Evolutionary conservation across 768 basidiomycete species (phyloP).

Genomic region (Lactarius trivialis): DNA sequence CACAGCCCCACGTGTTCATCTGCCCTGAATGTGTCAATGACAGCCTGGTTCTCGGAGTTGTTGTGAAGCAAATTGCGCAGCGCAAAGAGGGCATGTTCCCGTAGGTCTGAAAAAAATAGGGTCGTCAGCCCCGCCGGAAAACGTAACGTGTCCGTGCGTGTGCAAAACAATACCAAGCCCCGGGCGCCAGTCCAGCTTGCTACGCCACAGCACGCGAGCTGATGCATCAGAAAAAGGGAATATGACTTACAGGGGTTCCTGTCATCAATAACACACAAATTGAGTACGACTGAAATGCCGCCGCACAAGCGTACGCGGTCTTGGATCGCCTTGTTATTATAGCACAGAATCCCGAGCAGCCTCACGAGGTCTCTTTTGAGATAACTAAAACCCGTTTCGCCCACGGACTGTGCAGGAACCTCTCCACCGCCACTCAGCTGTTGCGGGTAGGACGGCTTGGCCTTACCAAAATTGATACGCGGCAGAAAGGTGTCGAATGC

Average conservation of each 20-base stretch:
- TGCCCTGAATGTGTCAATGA: constrained; percentile 69
- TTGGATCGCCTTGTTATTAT: constrained; percentile 59
- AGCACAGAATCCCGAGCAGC: constrained; percentile 70
- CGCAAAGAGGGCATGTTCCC: constrained; percentile 87
- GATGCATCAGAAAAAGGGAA: background rate
- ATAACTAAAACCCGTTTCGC: constrained; percentile 64
- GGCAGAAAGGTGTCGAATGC: constrained; percentile 80
- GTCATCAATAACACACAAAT: constrained; percentile 85
- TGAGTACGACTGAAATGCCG: constrained; percentile 79
- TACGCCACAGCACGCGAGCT: background rate
- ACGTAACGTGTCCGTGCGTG: background rate
- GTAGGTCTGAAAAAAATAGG: constrained; percentile 51
- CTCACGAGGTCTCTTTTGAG: constrained; percentile 89
- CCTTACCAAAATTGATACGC: constrained; percentile 73
- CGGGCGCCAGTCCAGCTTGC: background rate
- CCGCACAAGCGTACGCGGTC: constrained; percentile 64
- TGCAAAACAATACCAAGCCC: background rate
- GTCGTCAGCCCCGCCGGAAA: constrained; percentile 11
- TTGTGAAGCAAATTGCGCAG: constrained; percentile 69
- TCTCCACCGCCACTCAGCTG: background rate
- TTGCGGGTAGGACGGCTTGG: constrained; percentile 31
- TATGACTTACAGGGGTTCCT: constrained; percentile 78
- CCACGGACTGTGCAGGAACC: constrained; percentile 22
- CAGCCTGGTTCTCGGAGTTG: constrained; percentile 73
- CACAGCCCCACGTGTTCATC: constrained; percentile 48